phyloP scores from a whole-genome alignment of 805 yeast species.

The Ogataea henricii region DNA sequence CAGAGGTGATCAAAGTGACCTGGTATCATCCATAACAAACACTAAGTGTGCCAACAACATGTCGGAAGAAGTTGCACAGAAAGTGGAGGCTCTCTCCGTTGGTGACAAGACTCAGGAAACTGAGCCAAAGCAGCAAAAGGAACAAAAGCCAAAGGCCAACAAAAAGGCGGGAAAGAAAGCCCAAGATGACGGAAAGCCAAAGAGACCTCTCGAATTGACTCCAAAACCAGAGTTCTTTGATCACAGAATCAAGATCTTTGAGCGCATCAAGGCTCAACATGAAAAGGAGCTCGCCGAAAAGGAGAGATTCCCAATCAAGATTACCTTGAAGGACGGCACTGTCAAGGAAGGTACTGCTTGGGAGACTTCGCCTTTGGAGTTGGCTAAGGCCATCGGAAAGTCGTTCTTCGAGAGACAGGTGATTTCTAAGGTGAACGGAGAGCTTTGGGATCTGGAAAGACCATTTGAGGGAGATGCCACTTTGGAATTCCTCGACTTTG shows the following conservation, averaged over 20 bases:
- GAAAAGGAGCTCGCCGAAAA: conserved; percentile 69
- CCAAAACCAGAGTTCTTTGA: conserved; percentile 87
- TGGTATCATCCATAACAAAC: neutral
- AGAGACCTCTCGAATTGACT: conserved; percentile 51
- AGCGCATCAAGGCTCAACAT: conserved; percentile 73
- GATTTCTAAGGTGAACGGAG: conserved; percentile 87
- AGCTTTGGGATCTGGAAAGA: conserved; percentile 93
- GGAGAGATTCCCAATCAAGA: conserved; percentile 60
- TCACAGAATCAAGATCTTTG: conserved; percentile 76
- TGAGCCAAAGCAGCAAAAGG: conserved; percentile 4
- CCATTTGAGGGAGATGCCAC: conserved; percentile 75
- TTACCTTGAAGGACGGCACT: conserved; percentile 87
- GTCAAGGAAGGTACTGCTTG: conserved; percentile 76
- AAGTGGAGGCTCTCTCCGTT: conserved; percentile 41
- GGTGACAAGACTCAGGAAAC: conserved; percentile 17
- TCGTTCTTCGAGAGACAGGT: conserved; percentile 87
- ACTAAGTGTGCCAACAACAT: conserved; percentile 9
- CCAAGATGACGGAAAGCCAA: conserved; percentile 37
- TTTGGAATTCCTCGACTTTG: conserved; percentile 87
- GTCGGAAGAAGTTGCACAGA: conserved; percentile 48
- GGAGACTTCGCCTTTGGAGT: conserved; percentile 88
- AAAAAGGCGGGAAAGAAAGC: conserved; percentile 41
- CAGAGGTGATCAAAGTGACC: neutral
- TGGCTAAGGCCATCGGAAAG: conserved; percentile 82
- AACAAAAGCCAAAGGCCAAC: conserved; percentile 23